phyloP scores from a whole-genome alignment of 306 rosid species.

The Fragaria vesca region DNA sequence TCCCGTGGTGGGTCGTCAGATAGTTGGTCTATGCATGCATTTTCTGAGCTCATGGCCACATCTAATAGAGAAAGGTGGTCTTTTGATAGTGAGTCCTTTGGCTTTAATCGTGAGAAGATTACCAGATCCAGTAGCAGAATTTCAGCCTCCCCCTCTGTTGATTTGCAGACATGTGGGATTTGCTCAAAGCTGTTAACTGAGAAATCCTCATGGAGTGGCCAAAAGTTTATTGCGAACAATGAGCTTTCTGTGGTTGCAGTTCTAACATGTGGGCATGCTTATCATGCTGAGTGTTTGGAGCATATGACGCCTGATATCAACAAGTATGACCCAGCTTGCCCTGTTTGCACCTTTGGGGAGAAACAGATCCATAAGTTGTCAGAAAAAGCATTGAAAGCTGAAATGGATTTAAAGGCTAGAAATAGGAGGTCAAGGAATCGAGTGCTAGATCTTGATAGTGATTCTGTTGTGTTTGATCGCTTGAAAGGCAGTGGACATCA shows the following conservation, averaged over 20 bases:
- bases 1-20: slow-evolving; percentile 73
- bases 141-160: slow-evolving; percentile 53
- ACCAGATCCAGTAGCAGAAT: slow-evolving; percentile 54
- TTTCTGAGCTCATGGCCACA: slow-evolving; percentile 71
- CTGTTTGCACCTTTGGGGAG: slow-evolving; percentile 80
- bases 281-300: slow-evolving; percentile 96
- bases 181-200: slow-evolving; percentile 48
- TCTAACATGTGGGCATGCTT: slow-evolving; percentile 76
- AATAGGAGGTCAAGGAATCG: slow-evolving; percentile 57
- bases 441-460: slow-evolving; percentile 58
- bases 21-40: slow-evolving; percentile 83
- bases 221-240: slow-evolving; percentile 37
- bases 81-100: slow-evolving; percentile 72
- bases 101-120: slow-evolving; percentile 58
- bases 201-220: slow-evolving; percentile 47
- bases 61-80: slow-evolving; percentile 81
- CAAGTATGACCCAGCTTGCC: slow-evolving; percentile 89
- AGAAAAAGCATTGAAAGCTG: slow-evolving; percentile 72
- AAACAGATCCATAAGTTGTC: slow-evolving; percentile 61
- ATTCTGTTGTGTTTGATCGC: slow-evolving; percentile 46
- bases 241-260: slow-evolving; percentile 67
- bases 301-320: slow-evolving; percentile 64
- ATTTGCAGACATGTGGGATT: slow-evolving; percentile 53
- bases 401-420: slow-evolving; percentile 65
- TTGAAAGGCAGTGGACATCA: slow-evolving; percentile 45